Evolutionary conservation across 2,329 filamentous ascomycete genomes (phyloP), one percentile per base, ranked within the genome.

Genomic region (Aquanectria penicillioides): DNA sequence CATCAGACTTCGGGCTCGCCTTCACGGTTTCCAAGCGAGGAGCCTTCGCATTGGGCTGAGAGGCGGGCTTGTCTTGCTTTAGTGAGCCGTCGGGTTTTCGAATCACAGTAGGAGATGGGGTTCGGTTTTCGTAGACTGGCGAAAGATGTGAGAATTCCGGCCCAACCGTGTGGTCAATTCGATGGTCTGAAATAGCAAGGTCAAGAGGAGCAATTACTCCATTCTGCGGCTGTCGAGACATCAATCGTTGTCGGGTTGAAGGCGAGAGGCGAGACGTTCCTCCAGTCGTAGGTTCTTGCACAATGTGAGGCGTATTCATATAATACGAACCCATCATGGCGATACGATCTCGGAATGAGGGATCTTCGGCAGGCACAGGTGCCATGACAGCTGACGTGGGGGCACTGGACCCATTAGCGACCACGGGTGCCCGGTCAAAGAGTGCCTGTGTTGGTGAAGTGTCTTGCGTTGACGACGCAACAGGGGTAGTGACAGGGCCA

Each of bases 81-180:
- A 67, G 58, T 11, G 74, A 69, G 2, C 74, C 63, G 23, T 87
- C 86, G 46, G 81, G 77, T 43, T 82, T 87, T 52, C 88, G 81
- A 53, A 78, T 77, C 11, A 83, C 79, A 3, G 83, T 89, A 2
- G 90, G 89, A 2, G 90, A 92, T 3, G 90, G 89, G 0, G 88
- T 90, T n/a, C 84, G 82, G 6, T 85, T 84, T 75, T 93, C 91
- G 51, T 89, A 90, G 1, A 93, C 90, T 0, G 91, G 91, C 0
- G 91, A 93, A 2, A 94, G 80, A 64, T 82, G 83, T 36, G 81
- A 79, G 46, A 79, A 70, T 8, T 85, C 83, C 9, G 65, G 59
- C 12, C 66, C 66, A 18, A 68, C 51, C 8, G 77, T 73, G 5
- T 73, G 69, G 49, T 76, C 73, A 10, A 78, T 65, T 18, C 76